Base-by-base conservation (phyloP, 1,139 yeast genomes). In the Taphrina sp. region DNA sequence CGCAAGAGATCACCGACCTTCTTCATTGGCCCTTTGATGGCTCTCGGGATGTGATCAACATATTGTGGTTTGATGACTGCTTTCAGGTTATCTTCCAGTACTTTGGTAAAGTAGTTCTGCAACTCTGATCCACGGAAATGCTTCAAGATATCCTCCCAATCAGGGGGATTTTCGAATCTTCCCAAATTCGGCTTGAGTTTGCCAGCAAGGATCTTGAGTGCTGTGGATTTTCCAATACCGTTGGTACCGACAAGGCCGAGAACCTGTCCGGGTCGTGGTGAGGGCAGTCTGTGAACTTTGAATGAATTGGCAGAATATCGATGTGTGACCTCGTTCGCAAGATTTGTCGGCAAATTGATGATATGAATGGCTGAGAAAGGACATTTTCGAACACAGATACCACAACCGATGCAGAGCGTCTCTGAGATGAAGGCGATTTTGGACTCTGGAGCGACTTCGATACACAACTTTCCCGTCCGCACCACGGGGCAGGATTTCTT, bases 171-270 rank as follows among this genome's bases (percentile, higher is more conserved):
- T 64, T 90, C 97, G 69, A 77, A 92, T 67, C 83, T 79, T 58
- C 98, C 98, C 71, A 92, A 76, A 70, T 92, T 92, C 63, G 98
- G 98, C 73, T 90, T 92, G 72, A 90, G 95, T 72, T 90, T 92
- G 69, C 97, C 98, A n/a, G 97, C 95, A 65, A 92, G 79, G 69
- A 92, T 90, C 75, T 92, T 92, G 69, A 92, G 78, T 8, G 98
- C 98, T n/a, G 98, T 92, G 10, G 95, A 85, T 70, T 92, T 92
- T 66, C 98, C 98, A 68, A 92, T 92, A 88, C 98, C 98, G 76
- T 92, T 92, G 59, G 97, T 87, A 68, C 98, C 98, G 51, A 92
- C 98, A 65, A 92, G 79, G 63, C 98, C 98, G 64, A 92, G 78
- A 46, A 92, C 98, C 74, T 92, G 98, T 59, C 97, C 98, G 4